Evolutionary conservation across 2,329 filamentous ascomycete genomes (phyloP).

Genomic region (Orbilia javanica): DNA sequence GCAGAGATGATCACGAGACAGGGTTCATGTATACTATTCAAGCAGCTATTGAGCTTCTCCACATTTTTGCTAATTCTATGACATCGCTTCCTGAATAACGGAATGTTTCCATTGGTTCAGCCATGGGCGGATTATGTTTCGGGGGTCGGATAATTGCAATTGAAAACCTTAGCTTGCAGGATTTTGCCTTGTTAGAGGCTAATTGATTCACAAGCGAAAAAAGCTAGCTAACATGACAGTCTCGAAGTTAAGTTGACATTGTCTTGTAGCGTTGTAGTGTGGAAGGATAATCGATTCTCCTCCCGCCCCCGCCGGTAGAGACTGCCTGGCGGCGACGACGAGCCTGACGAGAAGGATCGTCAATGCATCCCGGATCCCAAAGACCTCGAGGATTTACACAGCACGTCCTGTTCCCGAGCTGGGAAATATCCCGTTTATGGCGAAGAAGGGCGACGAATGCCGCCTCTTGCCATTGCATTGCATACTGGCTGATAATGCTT

Average conservation of each 20-base stretch:
- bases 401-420: conserved; percentile 2
- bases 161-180: conserved; percentile 37
- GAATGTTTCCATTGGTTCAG: conserved; percentile 49
- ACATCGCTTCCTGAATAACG: conserved; percentile 55
- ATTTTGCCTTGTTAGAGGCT: conserved; percentile 39
- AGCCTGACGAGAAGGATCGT: conserved; percentile 15
- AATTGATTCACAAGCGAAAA: conserved; percentile 32
- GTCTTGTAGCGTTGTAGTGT: background rate
- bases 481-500: conserved; percentile 42
- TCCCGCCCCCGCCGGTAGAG: background rate
- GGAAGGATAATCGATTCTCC: conserved; percentile 19
- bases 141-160: conserved; percentile 55
- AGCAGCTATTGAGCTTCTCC: conserved; percentile 35
- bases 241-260: conserved; percentile 4
- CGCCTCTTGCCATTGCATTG: conserved; percentile 57
- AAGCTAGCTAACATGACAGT: conserved; percentile 13
- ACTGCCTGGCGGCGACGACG: background rate
- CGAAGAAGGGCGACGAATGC: conserved; percentile 41
- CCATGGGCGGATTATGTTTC: conserved; percentile 32
- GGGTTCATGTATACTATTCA: conserved; percentile 25
- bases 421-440: conserved; percentile 13
- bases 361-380: conserved; percentile 40
- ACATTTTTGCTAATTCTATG: conserved; percentile 41
- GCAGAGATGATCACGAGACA: conserved; percentile 57
- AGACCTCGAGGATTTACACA: conserved; percentile 22